Conservation (phyloP, 2,329 filamentous ascomycete species). For the Ascochyta viciae-villosae region DNA sequence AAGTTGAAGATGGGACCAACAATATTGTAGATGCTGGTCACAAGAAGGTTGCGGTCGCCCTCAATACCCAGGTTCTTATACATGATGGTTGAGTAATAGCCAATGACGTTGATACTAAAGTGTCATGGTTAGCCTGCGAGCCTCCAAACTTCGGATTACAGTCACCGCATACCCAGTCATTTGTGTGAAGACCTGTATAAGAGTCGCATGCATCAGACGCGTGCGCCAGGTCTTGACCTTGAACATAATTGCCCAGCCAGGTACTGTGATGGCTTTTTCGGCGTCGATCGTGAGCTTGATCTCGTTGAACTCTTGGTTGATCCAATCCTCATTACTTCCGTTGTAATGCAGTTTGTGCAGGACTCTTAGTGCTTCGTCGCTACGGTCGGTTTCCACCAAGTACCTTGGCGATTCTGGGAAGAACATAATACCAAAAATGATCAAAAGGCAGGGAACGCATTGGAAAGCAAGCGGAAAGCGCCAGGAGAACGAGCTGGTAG, state of each 20-base stretch:
- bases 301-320: slow-evolving; percentile 64
- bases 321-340: slow-evolving; percentile 63
- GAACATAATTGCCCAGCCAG: slow-evolving; percentile 65
- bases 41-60: slow-evolving; percentile 60
- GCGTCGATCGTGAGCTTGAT: slow-evolving; percentile 69
- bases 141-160: not conserved
- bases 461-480: slow-evolving; percentile 57
- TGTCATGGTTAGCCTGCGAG: slow-evolving; percentile 9
- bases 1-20: slow-evolving; percentile 64
- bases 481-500: slow-evolving; percentile 49
- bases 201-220: slow-evolving; percentile 66
- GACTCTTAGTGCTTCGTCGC: slow-evolving; percentile 60
- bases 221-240: slow-evolving; percentile 65
- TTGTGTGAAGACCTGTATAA: slow-evolving; percentile 71
- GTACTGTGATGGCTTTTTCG: slow-evolving; percentile 61
- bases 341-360: slow-evolving; percentile 61
- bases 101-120: slow-evolving; percentile 61
- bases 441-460: slow-evolving; percentile 53
- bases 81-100: slow-evolving; percentile 68
- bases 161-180: slow-evolving; percentile 58
- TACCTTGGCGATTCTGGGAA: slow-evolving; percentile 50
- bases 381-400: slow-evolving; percentile 57
- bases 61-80: slow-evolving; percentile 65
- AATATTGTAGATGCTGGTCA: slow-evolving; percentile 67
- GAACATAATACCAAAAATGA: slow-evolving; percentile 53